These are phyloP conservation scores for Trichophyton schoenleinii DNA, from an alignment of 2,329 filamentous ascomycete genomes.

Conservation along the genomic window DNA sequence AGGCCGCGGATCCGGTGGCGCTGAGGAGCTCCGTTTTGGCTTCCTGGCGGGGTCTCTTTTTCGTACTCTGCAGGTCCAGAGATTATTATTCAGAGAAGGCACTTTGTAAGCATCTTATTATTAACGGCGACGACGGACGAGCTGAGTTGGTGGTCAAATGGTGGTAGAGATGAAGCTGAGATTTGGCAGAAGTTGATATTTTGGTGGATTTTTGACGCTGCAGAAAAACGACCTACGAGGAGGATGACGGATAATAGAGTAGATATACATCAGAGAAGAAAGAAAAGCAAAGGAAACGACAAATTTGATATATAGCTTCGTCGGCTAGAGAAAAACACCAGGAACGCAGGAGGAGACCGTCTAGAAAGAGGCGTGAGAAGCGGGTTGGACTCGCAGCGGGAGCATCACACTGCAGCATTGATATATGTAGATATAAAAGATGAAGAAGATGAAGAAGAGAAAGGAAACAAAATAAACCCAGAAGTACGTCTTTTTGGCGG, in stretches of 20 bases:
- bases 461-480: not conserved
- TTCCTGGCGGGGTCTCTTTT: not conserved
- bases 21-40: not conserved
- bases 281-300: too few species aligned
- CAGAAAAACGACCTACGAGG: not conserved
- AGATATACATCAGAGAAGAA: not conserved
- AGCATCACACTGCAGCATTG: not conserved
- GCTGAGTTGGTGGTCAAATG: not conserved
- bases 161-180: not conserved
- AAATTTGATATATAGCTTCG: too few species aligned
- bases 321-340: not conserved
- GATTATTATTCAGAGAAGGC: not conserved
- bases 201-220: too few species aligned
- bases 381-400: not conserved
- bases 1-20: too few species aligned
- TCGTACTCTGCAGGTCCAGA: too few species aligned
- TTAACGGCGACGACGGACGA: not conserved
- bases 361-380: not conserved
- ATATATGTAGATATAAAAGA: not conserved
- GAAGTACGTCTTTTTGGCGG: not conserved
- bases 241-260: not conserved
- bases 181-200: not conserved
- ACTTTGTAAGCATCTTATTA: not conserved
- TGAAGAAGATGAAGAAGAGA: not conserved
- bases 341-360: not conserved